phyloP scores from a whole-genome alignment of 2,329 filamentous ascomycete species.

The Pseudogymnoascus sp. region DNA sequence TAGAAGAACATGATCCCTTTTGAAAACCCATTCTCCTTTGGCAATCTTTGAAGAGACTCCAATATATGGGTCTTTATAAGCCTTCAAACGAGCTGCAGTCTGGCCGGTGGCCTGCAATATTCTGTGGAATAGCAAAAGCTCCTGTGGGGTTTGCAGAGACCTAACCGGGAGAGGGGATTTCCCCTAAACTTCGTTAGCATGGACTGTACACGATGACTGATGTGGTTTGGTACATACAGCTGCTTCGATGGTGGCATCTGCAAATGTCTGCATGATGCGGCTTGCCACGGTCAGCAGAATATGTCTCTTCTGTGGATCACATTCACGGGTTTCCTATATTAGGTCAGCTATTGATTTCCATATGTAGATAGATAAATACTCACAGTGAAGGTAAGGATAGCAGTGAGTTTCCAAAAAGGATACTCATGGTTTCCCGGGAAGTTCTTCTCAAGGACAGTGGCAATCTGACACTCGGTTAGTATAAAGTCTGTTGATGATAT shows the following conservation, averaged over 20 bases:
- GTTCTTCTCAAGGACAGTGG: constrained; percentile 30
- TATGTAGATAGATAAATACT: constrained; percentile 11
- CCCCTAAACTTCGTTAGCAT: not conserved
- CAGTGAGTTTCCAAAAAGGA: constrained; percentile 31
- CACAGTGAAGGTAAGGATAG: constrained; percentile 29
- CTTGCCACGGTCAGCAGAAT: constrained; percentile 19
- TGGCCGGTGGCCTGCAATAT: constrained; percentile 25
- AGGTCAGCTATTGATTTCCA: not conserved
- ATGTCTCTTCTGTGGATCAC: constrained; percentile 25
- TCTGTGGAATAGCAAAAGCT: constrained; percentile 29
- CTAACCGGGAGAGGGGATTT: constrained; percentile 20
- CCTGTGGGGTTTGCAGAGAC: constrained; percentile 32
- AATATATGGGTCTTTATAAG: constrained; percentile 26
- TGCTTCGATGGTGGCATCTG: constrained; percentile 26
- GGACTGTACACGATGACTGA: not conserved
- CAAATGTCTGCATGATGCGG: constrained; percentile 24
- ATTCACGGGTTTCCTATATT: constrained; percentile 15
- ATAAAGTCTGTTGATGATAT: not conserved
- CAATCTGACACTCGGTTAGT: constrained; percentile 20
- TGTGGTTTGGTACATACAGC: constrained; percentile 21
- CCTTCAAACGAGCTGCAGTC: constrained; percentile 25
- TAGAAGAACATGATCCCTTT: constrained; percentile 27
- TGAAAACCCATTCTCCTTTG: constrained; percentile 32
- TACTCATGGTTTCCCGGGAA: constrained; percentile 30
- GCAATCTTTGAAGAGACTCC: constrained; percentile 30